phyloP scores from a whole-genome alignment of 495 filamentous ascomycete genomes.

The Corynascus novoguineensis region DNA sequence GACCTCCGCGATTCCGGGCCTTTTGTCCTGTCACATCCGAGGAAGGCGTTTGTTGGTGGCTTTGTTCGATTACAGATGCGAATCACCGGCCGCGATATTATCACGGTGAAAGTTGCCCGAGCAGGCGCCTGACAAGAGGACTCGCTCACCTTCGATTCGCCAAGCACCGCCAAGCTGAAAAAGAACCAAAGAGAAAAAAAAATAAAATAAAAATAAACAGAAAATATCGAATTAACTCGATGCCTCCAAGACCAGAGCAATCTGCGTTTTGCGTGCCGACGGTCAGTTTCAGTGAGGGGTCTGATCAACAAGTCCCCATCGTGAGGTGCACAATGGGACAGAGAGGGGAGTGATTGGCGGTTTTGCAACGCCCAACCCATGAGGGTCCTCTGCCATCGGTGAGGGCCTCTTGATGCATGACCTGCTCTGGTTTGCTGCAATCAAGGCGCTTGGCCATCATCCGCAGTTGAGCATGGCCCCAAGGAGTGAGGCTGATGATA shows the following conservation, averaged over 20 bases:
- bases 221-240: no score
- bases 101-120: constrained; percentile 5
- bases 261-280: not conserved
- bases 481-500: constrained; percentile 23
- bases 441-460: not conserved
- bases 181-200: no score
- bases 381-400: no score
- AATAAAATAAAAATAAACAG: no score
- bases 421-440: not conserved
- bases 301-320: no score
- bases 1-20: not conserved
- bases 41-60: not conserved
- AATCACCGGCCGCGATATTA: constrained; percentile 1
- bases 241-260: not conserved
- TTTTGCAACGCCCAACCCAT: not conserved
- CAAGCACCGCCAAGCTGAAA: no score
- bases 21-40: constrained; percentile 9
- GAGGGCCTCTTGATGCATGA: not conserved
- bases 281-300: not conserved
- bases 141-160: no score
- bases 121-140: no score
- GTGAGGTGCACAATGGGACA: not conserved
- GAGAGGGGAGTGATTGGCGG: constrained; percentile 2
- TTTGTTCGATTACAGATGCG: not conserved
- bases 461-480: constrained; percentile 2